Conservation (phyloP, 2,329 filamentous ascomycete species). For the Biscogniauxia mediterranea region DNA sequence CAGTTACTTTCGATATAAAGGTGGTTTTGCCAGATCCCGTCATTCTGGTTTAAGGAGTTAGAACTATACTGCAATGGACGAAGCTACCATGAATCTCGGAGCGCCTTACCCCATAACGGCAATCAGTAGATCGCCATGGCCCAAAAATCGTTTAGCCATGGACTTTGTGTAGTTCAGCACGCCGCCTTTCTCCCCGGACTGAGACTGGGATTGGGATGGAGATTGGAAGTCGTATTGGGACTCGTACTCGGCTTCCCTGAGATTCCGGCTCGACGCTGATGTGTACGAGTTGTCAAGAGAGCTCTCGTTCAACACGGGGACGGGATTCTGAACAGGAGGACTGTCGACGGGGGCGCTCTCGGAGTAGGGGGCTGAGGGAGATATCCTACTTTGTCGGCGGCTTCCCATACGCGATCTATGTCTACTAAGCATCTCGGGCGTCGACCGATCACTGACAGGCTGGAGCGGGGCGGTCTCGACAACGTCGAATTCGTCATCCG, state of each 20-base stretch:
- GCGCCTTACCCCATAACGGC: constrained; percentile 21
- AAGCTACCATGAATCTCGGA: not conserved
- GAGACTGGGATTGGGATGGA: not conserved
- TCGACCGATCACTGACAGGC: constrained; percentile 15
- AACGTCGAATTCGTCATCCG: constrained; percentile 18
- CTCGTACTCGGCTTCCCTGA: not conserved
- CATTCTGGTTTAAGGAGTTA: constrained; percentile 23
- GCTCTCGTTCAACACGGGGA: not conserved
- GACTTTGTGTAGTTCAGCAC: constrained; percentile 18
- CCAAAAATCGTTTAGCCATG: constrained; percentile 9
- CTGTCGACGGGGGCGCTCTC: not conserved
- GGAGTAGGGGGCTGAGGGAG: not conserved
- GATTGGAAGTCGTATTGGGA: no score
- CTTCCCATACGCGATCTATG: not conserved
- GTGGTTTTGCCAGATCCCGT: constrained; percentile 39
- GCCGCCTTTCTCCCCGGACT: not conserved
- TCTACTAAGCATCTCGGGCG: constrained; percentile 3
- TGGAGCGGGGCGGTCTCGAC: constrained; percentile 6
- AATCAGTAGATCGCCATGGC: constrained; percentile 16
- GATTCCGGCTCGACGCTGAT: constrained; percentile 4
- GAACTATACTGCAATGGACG: not conserved
- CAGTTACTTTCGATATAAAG: constrained; percentile 36
- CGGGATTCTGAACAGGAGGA: not conserved
- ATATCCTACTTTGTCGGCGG: not conserved
- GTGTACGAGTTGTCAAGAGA: constrained; percentile 6